Evolutionary conservation across 176 grass and related monocot species (phyloP), one percentile per base, ranked within the genome.

Genomic region (Otatea glauca): DNA sequence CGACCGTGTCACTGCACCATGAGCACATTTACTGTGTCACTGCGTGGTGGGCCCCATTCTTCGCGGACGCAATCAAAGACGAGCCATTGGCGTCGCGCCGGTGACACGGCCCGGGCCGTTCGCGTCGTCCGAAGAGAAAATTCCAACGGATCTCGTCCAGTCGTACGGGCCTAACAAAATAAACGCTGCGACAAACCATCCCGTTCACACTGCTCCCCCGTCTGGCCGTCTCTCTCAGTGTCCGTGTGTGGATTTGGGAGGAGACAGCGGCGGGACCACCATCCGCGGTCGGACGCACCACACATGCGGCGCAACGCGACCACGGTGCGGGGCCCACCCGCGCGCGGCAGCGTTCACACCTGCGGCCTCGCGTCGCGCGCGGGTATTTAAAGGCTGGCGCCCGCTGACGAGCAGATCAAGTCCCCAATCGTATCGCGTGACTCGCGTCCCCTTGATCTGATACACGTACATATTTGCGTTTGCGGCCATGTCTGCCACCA

Each of bases 331-430:
- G 56, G 9, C 60, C 77, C 62, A 37, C 8, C 25, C 20, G 20
- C 54, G 45, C 41, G 43, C 60, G 61, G 34, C 3, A 44, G 61
- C 77, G 78, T 81, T 81, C 78, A 81, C 78, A 81, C 78, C 29
- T 68, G 0, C 25, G 0, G 16, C 27, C 7, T 43, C 42, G 6
- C 39, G 39, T 29, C 15, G 50, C 16, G 18, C 54, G 18, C 47
- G 48, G 34, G 48, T 55, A 69, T 56, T 69, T 69, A 81, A 55
- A 56, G 20, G 65, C 48, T 34, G 34, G 65, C 65, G 75, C 11
- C 29, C 49, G 21, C 35, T 6, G 75, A 9, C 21, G 54, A 42
- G 20, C 54, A 24, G 2, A 37, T 37, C 35, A 5, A 62, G 4
- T 11, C 21, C 21, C 21, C 41, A 12, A 9, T 9, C 45, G 11